These are phyloP conservation scores for Picochlorum sp. DNA, from an alignment of 139 green algal species.

Conservation along the genomic window DNA sequence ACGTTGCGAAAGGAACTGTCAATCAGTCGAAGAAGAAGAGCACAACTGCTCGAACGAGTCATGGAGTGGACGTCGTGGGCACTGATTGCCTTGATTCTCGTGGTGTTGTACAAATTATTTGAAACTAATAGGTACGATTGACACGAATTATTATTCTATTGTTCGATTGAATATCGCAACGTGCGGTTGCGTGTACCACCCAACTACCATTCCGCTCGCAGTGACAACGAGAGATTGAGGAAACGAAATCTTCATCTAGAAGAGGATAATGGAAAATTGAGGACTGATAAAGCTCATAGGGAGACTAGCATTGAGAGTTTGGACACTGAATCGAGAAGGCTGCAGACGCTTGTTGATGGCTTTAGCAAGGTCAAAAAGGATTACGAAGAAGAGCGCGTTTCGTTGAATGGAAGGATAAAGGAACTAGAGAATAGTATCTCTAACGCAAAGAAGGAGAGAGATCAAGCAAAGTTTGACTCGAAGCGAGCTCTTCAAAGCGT, in stretches of 20 bases:
- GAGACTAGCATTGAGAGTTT: not conserved
- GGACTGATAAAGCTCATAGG: not conserved
- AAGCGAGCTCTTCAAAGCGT: constrained; percentile 2
- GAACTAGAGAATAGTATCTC: not conserved
- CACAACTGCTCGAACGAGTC: not conserved
- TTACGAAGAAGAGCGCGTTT: not conserved
- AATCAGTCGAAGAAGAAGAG: not conserved
- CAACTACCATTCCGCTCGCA: not conserved
- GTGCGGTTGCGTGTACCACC: not conserved
- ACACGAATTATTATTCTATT: not conserved
- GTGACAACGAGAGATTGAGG: not conserved
- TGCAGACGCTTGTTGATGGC: not conserved
- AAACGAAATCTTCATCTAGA: not conserved
- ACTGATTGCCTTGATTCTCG: not conserved
- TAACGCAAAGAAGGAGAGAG: not conserved
- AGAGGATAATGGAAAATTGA: not conserved
- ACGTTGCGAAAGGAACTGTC: not conserved
- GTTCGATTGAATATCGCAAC: not conserved
- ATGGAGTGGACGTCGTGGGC: not conserved
- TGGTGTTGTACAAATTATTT: not conserved
- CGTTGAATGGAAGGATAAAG: not conserved
- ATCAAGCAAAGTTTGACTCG: not conserved
- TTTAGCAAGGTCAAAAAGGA: not conserved
- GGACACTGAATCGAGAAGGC: not conserved
- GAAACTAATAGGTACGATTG: not conserved